Base-by-base conservation (phyloP, 169 alveolate species). In the Eimeria maxima region DNA sequence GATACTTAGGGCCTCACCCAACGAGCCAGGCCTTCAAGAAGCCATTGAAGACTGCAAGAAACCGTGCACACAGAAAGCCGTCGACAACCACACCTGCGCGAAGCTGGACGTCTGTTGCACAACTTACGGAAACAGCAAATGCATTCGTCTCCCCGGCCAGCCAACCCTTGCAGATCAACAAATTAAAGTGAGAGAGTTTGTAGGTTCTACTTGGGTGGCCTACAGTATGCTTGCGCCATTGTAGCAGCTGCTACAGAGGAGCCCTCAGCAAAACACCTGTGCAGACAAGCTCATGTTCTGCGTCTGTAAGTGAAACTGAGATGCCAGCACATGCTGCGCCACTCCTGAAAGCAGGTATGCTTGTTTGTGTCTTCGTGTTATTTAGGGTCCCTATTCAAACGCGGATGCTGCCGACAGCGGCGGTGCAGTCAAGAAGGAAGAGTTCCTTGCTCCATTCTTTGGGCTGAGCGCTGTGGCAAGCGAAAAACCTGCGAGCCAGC, bases 31-130 rank as follows among this genome's bases (percentile, higher is more conserved):
- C 2, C 92, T 92, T 7, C 13, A 53, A 42, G 53, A 78, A 45
- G 91, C 95, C 38, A 83, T 78, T 24, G 92, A 92, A 45, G 95
- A 74, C 65, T 92, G 95, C 95, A 74, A 47, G 81, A 47, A 33
- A 42, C 69, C 63, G 14, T 92, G 95, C 73, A 18, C 92, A 24
- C 24, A 29, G n/a, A 73, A 78, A 50, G n/a, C 67, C 38, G 27
- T 44, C 7, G 65, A 45, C 6, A 45, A 78, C 8, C 71, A 44
- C 22, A 53, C 78, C 13, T 92, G 95, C 47, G 91, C 95, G 42
- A 63, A 81, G 57, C 42, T 78, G 7, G 95, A 92, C 65, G 71
- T 92, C 45, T 92, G 95, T 55, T 92, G 95, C 91, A 27, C 71
- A 18, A 89, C 67, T 20, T 63, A 74, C 65, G 95, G 95, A 27